phyloP scores from a whole-genome alignment of 1,139 yeast genomes.

The Kodamaea arcana region DNA sequence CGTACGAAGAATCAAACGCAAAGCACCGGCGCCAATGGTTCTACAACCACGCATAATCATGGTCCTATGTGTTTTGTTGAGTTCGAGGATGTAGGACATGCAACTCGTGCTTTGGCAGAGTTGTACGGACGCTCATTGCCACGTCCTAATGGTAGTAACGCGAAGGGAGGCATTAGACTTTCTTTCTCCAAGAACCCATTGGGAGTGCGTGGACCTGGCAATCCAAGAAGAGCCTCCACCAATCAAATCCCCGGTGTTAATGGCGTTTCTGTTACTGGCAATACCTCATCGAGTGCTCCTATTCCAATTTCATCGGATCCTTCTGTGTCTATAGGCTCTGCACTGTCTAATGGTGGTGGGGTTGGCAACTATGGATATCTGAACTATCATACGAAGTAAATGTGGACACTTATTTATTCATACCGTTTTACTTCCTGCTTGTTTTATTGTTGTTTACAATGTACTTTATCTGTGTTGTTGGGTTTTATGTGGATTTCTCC shows the following conservation, averaged over 20 bases:
- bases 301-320: not conserved
- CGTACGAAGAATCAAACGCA: conserved; percentile 61
- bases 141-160: conserved; percentile 60
- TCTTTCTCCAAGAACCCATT: conserved; percentile 94
- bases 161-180: conserved; percentile 91
- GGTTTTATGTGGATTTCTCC: too few relatives aligned
- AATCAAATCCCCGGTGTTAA: conserved; percentile 24
- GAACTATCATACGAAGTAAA: conserved; percentile 25
- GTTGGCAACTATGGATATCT: conserved; percentile 38
- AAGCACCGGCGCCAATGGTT: conserved; percentile 24
- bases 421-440: conserved; percentile 1
- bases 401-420: conserved; percentile 1
- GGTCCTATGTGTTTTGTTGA: conserved; percentile 99
- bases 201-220: conserved; percentile 81
- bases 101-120: conserved; percentile 90
- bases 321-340: conserved; percentile 4
- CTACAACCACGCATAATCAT: conserved; percentile 49
- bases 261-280: conserved; percentile 7
- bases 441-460: not conserved
- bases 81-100: conserved; percentile 91
- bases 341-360: conserved; percentile 15
- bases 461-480: not conserved
- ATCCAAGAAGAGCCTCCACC: conserved; percentile 41
- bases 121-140: conserved; percentile 84
- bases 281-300: not conserved